Evolutionary conservation across 306 rosid species (phyloP).

Genomic region (Vicia faba): DNA sequence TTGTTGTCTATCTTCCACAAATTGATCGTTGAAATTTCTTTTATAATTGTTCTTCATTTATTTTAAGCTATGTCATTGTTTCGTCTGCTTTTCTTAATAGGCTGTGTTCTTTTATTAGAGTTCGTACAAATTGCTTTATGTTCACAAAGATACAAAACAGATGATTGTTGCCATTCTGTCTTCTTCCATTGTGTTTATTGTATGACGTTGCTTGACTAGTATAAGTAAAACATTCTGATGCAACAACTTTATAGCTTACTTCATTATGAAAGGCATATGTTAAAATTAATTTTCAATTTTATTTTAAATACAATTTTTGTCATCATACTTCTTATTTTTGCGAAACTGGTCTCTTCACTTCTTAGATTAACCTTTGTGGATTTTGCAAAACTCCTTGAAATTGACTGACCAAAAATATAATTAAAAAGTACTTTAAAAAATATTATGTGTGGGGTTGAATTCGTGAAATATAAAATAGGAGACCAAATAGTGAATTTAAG

Average conservation of each 20-base stretch:
- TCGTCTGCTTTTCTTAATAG: constrained; percentile 16
- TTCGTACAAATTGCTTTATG: constrained; percentile 13
- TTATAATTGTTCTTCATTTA: constrained; percentile 22
- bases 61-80: neutral
- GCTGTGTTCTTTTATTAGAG: constrained; percentile 16
- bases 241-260: constrained; percentile 23
- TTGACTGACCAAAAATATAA: neutral
- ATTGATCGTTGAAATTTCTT: constrained; percentile 23
- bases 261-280: constrained; percentile 18
- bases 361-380: neutral
- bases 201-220: constrained; percentile 23
- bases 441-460: neutral
- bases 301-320: constrained; percentile 2
- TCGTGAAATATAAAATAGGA: constrained; percentile 10
- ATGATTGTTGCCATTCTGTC: constrained; percentile 9
- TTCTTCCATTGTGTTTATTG: constrained; percentile 12
- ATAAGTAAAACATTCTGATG: constrained; percentile 22
- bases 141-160: constrained; percentile 22
- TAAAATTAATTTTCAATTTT: constrained; percentile 34
- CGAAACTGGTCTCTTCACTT: neutral
- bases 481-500: neutral
- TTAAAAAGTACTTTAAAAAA: neutral
- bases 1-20: constrained; percentile 6
- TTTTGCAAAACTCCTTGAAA: neutral
- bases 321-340: neutral